A percentile compares a stretch with the other conserved stretches of the same genome.
Evolutionary conservation across 2,329 filamentous ascomycete species (phyloP).

Genomic region (Penicillium glabrum): DNA sequence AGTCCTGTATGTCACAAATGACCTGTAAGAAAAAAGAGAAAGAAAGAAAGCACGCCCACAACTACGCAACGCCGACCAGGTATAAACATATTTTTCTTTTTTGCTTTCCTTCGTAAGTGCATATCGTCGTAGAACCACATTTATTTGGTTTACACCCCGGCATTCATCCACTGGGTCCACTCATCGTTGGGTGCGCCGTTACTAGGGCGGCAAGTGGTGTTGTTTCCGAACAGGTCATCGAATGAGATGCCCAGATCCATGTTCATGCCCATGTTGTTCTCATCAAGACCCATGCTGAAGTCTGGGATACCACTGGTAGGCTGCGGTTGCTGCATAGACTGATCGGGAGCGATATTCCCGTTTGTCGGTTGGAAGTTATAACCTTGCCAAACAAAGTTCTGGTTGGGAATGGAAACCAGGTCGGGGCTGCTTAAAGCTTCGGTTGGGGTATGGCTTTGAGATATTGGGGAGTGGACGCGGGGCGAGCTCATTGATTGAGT

Average conservation of each 20-base stretch:
- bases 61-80: constrained; percentile 18
- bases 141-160: constrained; percentile 16
- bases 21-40: neutral
- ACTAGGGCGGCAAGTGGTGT: constrained; percentile 24
- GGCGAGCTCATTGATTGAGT: constrained; percentile 25
- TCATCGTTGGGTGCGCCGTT: constrained; percentile 33
- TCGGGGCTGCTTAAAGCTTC: constrained; percentile 41
- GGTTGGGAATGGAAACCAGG: constrained; percentile 42
- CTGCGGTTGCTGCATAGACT: constrained; percentile 22
- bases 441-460: constrained; percentile 32
- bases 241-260: constrained; percentile 37
- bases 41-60: constrained; percentile 4
- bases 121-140: constrained; percentile 21
- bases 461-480: constrained; percentile 34
- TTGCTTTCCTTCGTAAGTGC: constrained; percentile 18
- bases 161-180: constrained; percentile 43
- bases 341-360: constrained; percentile 6
- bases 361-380: constrained; percentile 35
- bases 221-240: constrained; percentile 44
- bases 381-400: constrained; percentile 43
- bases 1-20: constrained; percentile 5
- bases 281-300: constrained; percentile 28
- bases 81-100: constrained; percentile 19
- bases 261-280: constrained; percentile 32
- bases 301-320: constrained; percentile 19